A percentile compares a stretch with the other conserved stretches of the same genome.
These are phyloP conservation scores for Cercis canadensis DNA, from an alignment of 306 rosid genomes.

Conservation along the genomic window DNA sequence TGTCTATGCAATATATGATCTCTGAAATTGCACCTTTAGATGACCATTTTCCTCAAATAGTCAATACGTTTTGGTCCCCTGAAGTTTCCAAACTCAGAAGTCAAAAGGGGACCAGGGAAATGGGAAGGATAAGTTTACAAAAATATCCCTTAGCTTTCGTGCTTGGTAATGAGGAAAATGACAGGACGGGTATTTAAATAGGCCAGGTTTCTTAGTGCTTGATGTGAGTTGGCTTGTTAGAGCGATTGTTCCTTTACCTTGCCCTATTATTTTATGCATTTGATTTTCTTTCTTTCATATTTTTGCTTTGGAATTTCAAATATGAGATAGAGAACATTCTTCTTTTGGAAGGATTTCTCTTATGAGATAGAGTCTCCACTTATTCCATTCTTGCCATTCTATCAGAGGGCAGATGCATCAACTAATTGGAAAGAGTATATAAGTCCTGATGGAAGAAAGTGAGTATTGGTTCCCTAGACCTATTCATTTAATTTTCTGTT, in stretches of 20 bases:
- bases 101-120: conserved; percentile 10
- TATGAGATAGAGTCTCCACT: conserved; percentile 38
- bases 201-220: conserved; percentile 27
- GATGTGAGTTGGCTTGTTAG: conserved; percentile 29
- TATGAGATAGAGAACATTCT: conserved; percentile 23
- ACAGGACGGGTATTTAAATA: conserved; percentile 9
- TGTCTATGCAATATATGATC: conserved; percentile 15
- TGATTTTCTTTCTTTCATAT: conserved; percentile 37
- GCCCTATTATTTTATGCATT: conserved; percentile 29
- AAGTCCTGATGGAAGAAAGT: conserved; percentile 95
- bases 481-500: conserved; percentile 23
- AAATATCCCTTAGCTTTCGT: conserved; percentile 15
- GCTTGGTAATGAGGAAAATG: conserved; percentile 27
- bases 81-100: conserved; percentile 24
- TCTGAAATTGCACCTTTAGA: conserved; percentile 34
- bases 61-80: conserved; percentile 12
- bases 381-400: conserved; percentile 46
- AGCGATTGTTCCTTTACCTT: conserved; percentile 31
- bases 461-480: conserved; percentile 40
- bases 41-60: conserved; percentile 30
- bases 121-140: conserved; percentile 26
- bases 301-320: conserved; percentile 13
- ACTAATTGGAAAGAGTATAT: conserved; percentile 92
- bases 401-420: conserved; percentile 92
- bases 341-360: conserved; percentile 36